Base-by-base conservation (phyloP, 345 rosid species). In the Schrenkiella parvula region DNA sequence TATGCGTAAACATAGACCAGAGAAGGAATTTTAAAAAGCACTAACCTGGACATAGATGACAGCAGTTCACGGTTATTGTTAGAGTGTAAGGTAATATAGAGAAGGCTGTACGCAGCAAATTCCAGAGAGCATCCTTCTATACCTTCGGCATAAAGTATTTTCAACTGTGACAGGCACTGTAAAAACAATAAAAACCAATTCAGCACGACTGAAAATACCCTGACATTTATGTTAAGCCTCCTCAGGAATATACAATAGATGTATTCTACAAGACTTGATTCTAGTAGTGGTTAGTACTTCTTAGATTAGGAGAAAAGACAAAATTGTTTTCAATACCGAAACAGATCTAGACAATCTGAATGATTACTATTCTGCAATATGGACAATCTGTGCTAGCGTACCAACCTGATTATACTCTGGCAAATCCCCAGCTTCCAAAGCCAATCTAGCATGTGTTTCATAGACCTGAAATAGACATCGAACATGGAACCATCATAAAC, bases 361-460 rank as follows among this genome's bases (percentile, higher is more conserved):
- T 60, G 46, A 37, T 57, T 37, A 71, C 39, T 41, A 51, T 6
- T 41, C n/a, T 25, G 57, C 34, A 66, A 78, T 35, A 41, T 66
- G 46, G 41, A 38, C 37, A 56, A 26, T 63, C n/a, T 12, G 8
- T 70, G 63, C 51, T 8, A 64, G 75, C 7, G 23, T 56, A 72
- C 84, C 51, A 81, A 95, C 99, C 97, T 95, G 99, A 85, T 95
- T 95, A 83, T 83, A 95, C 82, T 95, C 99, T 0, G 96, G 83
- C 60, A 95, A 80, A 78, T 95, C 99, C 47, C 97, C 97, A 67
- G 78, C 86, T 82, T 95, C 98, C 80, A 95, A 57, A n/a, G 99
- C 87, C 57, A 92, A 82, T 72, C 99, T 89, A 66, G 97, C 98
- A 88, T 95, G 99, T 47, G 96, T 87, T 83, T 95, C 99, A 83